Evolutionary conservation across 352 stramenopile species (phyloP), one percentile per base, ranked within the genome.

Genomic region (Plasmopara viticola): DNA sequence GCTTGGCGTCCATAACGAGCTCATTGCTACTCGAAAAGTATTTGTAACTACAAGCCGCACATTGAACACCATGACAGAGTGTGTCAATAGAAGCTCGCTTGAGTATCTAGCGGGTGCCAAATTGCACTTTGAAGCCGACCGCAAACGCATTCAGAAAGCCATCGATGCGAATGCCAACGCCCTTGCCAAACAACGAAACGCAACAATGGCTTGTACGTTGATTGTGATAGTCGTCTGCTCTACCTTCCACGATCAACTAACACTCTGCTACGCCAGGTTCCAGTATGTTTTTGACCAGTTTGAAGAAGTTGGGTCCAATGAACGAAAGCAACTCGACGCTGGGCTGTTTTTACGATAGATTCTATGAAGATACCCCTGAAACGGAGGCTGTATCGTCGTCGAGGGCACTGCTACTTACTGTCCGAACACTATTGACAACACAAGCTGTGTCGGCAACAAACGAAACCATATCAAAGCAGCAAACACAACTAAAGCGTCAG

Each of bases 11-110:
- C 58, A 58, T 2, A 48, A 60, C 1, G 65, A 74, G 2, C 56
- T 84, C 0, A 53, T 47, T 5, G 41, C 30, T 15, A 64, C 64
- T 0, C 64, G 74, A 41, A 44, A 64, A 33, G 48, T 58, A 17
- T 74, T 79, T 40, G n/a, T 64, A 9, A 38, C 50, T n/a, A 67
- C 71, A 6, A 68, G 66, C 18, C 34, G 48, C 6, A 58, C 42
- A 53, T 51, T 84, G 10, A 63, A 59, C 14, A 53, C 43, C 8
- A 64, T 68, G 31, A 67, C 70, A 2, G 28, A 55, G 14, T 84
- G 75, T 39, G 71, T 78, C 7, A 51, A 70, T 38, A 45, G 43
- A 25, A 58, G 49, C 30, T 66, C 61, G 20, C 33, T 70, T 0
- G 45, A 68, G 13, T 66, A 64, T 45, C 45, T 73, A 20, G 53